These are phyloP conservation scores for Mortierella polycephala DNA, from an alignment of 371 early-diverging fungal species.

Conservation along the genomic window DNA sequence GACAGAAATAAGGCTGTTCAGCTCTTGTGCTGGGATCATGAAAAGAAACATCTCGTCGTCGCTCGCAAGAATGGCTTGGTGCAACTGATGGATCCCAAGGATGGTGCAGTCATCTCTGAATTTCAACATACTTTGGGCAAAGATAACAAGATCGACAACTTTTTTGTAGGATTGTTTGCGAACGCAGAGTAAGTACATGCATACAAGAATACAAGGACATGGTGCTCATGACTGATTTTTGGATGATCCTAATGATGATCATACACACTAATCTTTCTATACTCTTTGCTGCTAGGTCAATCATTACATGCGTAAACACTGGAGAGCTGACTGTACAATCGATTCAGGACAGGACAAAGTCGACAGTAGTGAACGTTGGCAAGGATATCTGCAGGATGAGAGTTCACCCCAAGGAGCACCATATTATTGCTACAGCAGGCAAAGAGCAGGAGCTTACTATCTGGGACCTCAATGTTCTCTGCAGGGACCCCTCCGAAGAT, in stretches of 20 bases:
- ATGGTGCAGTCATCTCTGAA: slow-evolving; percentile 60
- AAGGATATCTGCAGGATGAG: slow-evolving; percentile 74
- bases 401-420: slow-evolving; percentile 68
- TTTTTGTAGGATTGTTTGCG: slow-evolving; percentile 73
- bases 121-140: slow-evolving; percentile 48
- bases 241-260: background rate
- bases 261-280: background rate
- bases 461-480: slow-evolving; percentile 72
- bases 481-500: slow-evolving; percentile 14
- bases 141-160: slow-evolving; percentile 55
- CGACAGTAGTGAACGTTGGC: slow-evolving; percentile 35
- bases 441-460: slow-evolving; percentile 84
- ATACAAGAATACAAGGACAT: too few relatives aligned
- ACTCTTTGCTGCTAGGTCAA: slow-evolving; percentile 39
- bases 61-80: slow-evolving; percentile 75
- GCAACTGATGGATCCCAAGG: slow-evolving; percentile 63
- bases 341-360: slow-evolving; percentile 16
- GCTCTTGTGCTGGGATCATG: slow-evolving; percentile 65
- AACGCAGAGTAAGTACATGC: slow-evolving; percentile 56
- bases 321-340: slow-evolving; percentile 46
- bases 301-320: slow-evolving; percentile 62
- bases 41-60: slow-evolving; percentile 56
- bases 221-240: background rate
- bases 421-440: slow-evolving; percentile 87
- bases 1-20: slow-evolving; percentile 64